Evolutionary conservation across 768 basidiomycete species (phyloP).

Genomic region (Hysterangium stoloniferum): DNA sequence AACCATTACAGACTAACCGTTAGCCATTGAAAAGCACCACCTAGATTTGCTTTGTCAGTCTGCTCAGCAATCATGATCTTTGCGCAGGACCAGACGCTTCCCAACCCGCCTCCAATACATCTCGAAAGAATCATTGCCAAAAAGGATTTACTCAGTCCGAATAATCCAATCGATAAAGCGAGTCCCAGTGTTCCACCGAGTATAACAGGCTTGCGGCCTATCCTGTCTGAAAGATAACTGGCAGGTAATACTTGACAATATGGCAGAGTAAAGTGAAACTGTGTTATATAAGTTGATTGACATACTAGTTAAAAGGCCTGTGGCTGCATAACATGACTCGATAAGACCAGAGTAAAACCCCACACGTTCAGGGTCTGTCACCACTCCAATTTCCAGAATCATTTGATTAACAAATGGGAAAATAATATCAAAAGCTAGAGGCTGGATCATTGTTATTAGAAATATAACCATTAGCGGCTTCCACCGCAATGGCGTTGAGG

Average conservation of each 20-base stretch:
- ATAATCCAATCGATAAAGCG: slow-evolving; percentile 10
- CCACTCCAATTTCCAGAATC: slow-evolving; percentile 15
- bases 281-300: too few species aligned
- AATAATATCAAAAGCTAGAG: slow-evolving; percentile 4
- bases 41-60: slow-evolving; percentile 4
- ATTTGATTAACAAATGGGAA: slow-evolving; percentile 13
- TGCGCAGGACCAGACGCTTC: not conserved
- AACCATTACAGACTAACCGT: not conserved
- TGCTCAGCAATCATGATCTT: not conserved
- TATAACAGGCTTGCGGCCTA: slow-evolving; percentile 18
- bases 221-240: slow-evolving; percentile 11
- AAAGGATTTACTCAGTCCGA: slow-evolving; percentile 15
- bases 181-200: slow-evolving; percentile 14
- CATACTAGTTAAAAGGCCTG: slow-evolving; percentile 7
- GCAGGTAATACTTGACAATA: not conserved
- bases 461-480: not conserved
- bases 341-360: slow-evolving; percentile 17
- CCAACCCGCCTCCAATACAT: slow-evolving; percentile 2
- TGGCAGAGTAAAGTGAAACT: not conserved
- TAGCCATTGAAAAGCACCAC: not conserved
- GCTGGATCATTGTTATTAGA: not conserved
- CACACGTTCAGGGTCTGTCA: slow-evolving; percentile 16
- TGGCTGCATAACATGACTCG: slow-evolving; percentile 1
- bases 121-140: slow-evolving; percentile 10
- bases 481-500: not conserved